Base-by-base conservation (phyloP, 2,329 filamentous ascomycete species). In the Helicocarpus griseus region DNA sequence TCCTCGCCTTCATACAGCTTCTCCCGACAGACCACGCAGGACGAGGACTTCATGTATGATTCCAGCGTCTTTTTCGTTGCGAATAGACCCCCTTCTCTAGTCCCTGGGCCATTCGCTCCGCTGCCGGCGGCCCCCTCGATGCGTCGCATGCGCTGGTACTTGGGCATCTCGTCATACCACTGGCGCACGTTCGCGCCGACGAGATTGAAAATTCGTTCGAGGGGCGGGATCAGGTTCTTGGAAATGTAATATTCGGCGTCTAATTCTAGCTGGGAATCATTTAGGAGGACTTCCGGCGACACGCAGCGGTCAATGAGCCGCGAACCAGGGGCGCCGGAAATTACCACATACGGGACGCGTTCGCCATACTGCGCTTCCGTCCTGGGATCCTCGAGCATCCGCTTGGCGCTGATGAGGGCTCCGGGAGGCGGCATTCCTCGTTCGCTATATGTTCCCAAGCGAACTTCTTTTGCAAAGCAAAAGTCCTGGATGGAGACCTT, bases 121-220 rank as follows among this genome's bases (percentile, higher is more conserved):
- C 63, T 60, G 7, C 63, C n/a, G n/a, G n/a, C n/a, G n/a, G n/a
- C n/a, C n/a, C n/a, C 63, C 53, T 78, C 75, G n/a, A 87, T 70
- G 50, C 79, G 80, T 26, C 84, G 79, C 43, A 91, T 80, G 7
- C 85, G 83, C 63, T 89, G 86, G 19, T 57, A 93, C 77, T 94
- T 95, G 43, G 91, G 91, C 89, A 97, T 94, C 69, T 96, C 89
- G 56, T 95, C 89, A 63, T 89, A 97, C 93, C 93, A 98, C 53
- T 81, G 79, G 17, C 87, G 75, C 0, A 97, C 87, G 64, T 93
- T 95, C 29, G 89, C 93, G 5, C 93, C 93, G 2, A 97, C 87
- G 2, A 98, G 83, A 62, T 93, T 95, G 73, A 98, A 96, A 57
- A 98, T 96, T 26, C 93, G 84, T 68, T 97, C 91, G 0, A 98